Conservation (phyloP, 768 basidiomycete genomes). For the Phlebiopsis flavidoalba region DNA sequence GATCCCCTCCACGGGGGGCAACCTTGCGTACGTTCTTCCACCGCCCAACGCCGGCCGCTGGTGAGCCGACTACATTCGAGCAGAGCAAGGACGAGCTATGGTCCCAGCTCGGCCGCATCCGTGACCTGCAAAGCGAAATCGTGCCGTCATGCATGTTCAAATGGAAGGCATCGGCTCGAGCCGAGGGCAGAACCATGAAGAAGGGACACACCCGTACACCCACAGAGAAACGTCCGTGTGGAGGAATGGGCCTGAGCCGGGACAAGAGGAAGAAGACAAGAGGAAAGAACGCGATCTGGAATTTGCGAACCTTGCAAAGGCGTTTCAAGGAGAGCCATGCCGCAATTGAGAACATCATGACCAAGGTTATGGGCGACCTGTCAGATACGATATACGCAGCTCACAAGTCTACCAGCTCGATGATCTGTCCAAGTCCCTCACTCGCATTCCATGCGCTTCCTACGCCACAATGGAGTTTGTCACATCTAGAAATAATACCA, state of each 20-base stretch:
- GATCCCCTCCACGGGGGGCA: slow-evolving; percentile 52
- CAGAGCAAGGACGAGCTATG: slow-evolving; percentile 49
- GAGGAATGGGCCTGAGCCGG: slow-evolving; percentile 38
- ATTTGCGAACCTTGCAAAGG: slow-evolving; percentile 60
- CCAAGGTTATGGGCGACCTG: slow-evolving; percentile 43
- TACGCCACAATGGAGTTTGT: slow-evolving; percentile 32
- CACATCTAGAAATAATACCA: slow-evolving; percentile 27
- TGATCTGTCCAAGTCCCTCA: slow-evolving; percentile 40
- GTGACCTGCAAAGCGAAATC: slow-evolving; percentile 71
- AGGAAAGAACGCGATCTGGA: slow-evolving; percentile 52
- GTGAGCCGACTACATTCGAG: slow-evolving; percentile 17
- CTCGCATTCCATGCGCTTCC: slow-evolving; percentile 40
- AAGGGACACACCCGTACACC: slow-evolving; percentile 16
- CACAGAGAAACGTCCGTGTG: slow-evolving; percentile 45
- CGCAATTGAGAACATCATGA: slow-evolving; percentile 68
- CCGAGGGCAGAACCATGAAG: slow-evolving; percentile 17
- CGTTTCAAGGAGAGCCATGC: slow-evolving; percentile 67
- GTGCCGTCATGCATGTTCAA: slow-evolving; percentile 63
- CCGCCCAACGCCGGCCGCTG: slow-evolving; percentile 3
- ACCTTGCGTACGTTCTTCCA: slow-evolving; percentile 33
- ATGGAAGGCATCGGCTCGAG: slow-evolving; percentile 62
- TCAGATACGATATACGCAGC: slow-evolving; percentile 4
- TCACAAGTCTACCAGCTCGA: slow-evolving; percentile 40
- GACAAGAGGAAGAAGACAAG: slow-evolving; percentile 52
- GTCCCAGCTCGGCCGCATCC: slow-evolving; percentile 62